phyloP scores from a whole-genome alignment of 495 filamentous ascomycete genomes.

The Lasiosphaeria ovina region DNA sequence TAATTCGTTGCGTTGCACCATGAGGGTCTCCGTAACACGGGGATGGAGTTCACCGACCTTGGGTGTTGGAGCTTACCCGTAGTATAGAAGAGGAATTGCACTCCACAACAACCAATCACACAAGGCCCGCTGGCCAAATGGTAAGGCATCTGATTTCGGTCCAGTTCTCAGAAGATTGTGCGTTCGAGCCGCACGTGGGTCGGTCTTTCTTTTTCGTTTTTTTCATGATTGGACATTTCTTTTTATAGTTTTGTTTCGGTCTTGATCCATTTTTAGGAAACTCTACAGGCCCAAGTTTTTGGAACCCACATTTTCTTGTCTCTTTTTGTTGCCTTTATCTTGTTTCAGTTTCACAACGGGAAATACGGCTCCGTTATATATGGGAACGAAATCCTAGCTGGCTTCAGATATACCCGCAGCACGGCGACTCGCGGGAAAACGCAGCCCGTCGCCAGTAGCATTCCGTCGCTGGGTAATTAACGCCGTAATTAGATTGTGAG shows the following conservation, averaged over 20 bases:
- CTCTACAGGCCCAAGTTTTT: not conserved
- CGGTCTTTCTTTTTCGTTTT: constrained; percentile 2
- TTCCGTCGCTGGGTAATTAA: not conserved
- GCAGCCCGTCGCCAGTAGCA: not conserved
- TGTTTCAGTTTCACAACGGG: not conserved
- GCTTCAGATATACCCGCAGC: not conserved
- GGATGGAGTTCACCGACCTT: too few relatives aligned
- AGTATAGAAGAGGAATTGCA: not conserved
- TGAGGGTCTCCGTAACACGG: too few relatives aligned
- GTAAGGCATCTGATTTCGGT: constrained; percentile 13
- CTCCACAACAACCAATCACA: not conserved
- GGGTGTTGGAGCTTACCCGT: too few relatives aligned
- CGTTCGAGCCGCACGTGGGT: constrained; percentile 13
- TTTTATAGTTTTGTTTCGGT: not conserved
- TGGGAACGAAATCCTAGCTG: not conserved
- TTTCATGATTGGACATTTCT: not conserved
- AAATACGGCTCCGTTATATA: not conserved
- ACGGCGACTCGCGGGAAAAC: constrained; percentile 1
- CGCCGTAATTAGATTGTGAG: too few relatives aligned
- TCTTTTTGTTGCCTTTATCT: not conserved
- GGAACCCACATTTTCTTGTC: not conserved
- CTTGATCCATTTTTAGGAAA: not conserved
- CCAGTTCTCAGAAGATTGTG: constrained; percentile 12
- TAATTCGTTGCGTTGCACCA: too few relatives aligned
- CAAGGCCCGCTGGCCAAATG: constrained; percentile 12